Evolutionary conservation across 2,329 filamentous ascomycete species (phyloP).

Genomic region (Verticillium nonalfalfae): DNA sequence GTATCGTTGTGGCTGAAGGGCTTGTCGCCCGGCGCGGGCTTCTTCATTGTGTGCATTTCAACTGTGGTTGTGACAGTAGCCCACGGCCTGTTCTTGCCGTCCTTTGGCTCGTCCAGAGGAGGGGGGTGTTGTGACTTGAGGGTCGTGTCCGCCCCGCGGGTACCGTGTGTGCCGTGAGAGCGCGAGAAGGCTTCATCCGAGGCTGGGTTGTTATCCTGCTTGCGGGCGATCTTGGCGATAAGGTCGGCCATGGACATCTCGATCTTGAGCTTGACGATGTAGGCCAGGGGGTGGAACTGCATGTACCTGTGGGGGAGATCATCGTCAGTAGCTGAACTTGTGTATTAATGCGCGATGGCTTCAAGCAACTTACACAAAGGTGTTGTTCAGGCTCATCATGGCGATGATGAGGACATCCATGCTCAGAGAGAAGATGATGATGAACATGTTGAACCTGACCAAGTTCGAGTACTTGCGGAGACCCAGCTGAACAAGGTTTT

Average conservation of each 20-base stretch:
- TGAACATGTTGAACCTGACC: constrained; percentile 22
- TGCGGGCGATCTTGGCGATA: constrained; percentile 25
- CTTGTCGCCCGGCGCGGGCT: background rate
- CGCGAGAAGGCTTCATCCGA: background rate
- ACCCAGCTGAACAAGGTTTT: constrained; percentile 37
- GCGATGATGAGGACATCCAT: constrained; percentile 14
- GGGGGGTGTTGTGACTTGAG: background rate
- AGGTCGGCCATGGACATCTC: constrained; percentile 48
- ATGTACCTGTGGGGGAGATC: constrained; percentile 1
- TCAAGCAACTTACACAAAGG: constrained; percentile 12
- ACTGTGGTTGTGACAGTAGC: constrained; percentile 6
- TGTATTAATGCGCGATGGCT: background rate
- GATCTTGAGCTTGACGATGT: constrained; percentile 47
- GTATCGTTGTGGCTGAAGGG: background rate
- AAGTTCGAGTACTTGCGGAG: constrained; percentile 42
- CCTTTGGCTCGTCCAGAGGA: background rate
- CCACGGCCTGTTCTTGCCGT: constrained; percentile 1
- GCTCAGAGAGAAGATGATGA: constrained; percentile 18
- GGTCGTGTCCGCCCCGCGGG: background rate
- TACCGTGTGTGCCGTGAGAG: background rate
- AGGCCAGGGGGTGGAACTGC: constrained; percentile 41
- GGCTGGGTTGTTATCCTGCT: background rate
- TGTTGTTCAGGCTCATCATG: background rate
- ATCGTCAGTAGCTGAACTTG: background rate
- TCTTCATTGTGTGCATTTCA: constrained; percentile 6